phyloP scores from a whole-genome alignment of 345 rosid genomes.

The Trapa bicornis region DNA sequence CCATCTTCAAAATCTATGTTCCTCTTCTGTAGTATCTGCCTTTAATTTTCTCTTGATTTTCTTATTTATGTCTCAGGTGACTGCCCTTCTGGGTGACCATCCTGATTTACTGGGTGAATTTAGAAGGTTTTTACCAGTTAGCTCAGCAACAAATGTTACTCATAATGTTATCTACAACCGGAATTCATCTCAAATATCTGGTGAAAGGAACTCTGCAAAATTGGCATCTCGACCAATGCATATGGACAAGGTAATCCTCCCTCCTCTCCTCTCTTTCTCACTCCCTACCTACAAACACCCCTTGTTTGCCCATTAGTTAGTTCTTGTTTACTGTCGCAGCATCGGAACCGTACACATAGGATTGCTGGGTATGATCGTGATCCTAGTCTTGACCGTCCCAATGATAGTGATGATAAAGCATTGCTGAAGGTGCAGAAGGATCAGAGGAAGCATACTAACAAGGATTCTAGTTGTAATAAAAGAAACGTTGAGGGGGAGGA shows the following conservation, averaged over 20 bases:
- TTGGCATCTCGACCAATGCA: slow-evolving; percentile 38
- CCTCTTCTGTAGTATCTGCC: not conserved
- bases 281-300: too few species aligned
- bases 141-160: slow-evolving; percentile 38
- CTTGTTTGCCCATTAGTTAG: not conserved
- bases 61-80: slow-evolving; percentile 36
- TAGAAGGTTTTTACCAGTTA: slow-evolving; percentile 62
- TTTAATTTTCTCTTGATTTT: slow-evolving; percentile 5
- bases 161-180: slow-evolving; percentile 36
- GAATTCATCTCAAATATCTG: slow-evolving; percentile 38
- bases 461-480: slow-evolving; percentile 57
- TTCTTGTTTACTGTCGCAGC: slow-evolving; percentile 30
- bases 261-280: not conserved
- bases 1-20: not conserved
- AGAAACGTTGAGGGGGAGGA: slow-evolving; percentile 59
- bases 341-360: slow-evolving; percentile 51
- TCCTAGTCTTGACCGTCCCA: slow-evolving; percentile 69
- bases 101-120: slow-evolving; percentile 82
- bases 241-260: slow-evolving; percentile 44
- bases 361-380: slow-evolving; percentile 48
- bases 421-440: slow-evolving; percentile 53
- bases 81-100: slow-evolving; percentile 65
- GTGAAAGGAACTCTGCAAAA: slow-evolving; percentile 42
- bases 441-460: slow-evolving; percentile 57
- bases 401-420: slow-evolving; percentile 56